Base-by-base conservation (phyloP, 805 yeast genomes). In the Candida broadrunensis region DNA sequence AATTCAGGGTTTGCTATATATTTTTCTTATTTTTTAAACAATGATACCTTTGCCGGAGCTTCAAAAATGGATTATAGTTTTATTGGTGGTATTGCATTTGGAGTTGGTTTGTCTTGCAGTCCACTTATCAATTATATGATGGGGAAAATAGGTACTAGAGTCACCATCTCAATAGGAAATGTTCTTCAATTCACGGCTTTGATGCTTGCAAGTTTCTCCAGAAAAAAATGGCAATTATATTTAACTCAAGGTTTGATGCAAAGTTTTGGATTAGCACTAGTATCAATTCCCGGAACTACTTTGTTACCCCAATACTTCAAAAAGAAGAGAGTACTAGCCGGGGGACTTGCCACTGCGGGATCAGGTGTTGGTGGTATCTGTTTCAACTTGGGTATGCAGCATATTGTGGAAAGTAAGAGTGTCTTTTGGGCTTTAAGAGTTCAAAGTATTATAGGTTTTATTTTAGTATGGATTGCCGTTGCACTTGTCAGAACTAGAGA, bases 221-320 rank as follows among this genome's bases (percentile, higher is more conserved):
- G 70, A 2, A 65, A 70, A 29, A 52, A 80, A 16, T 84, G 90
- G 89, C 81, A 85, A 46, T 53, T 85, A 12, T 81, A 73, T 51
- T 56, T 81, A 31, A 77, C 87, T 5, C 90, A 85, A 59, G 90
- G 91, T 21, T 65, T 83, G 2, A 44, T 85, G 33, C 74, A 73
- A 39, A 85, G 88, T 24, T 52, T 75, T 24, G 82, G 83, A 2
- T 56, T 80, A 48, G 79, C 87, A 0, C 55, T 79, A 13, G 65
- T 80, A 26, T 75, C 78, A 38, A 69, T 80, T 3, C 84, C 91
- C 1, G 80, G 78, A 4, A 62, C 80, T 16, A 70, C 80, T 2
- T 59, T 83, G 12, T 51, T 85, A 19, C 88, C 89, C 0, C 86
- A 80, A 40, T 85, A 86, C 84, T 85, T 85, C 55, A 59, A 77